Percentiles rank a stretch among this genome's conserved stretches.
Evolutionary conservation across 495 filamentous ascomycete genomes (phyloP).

Genomic region (Hypoxylon intermedium): DNA sequence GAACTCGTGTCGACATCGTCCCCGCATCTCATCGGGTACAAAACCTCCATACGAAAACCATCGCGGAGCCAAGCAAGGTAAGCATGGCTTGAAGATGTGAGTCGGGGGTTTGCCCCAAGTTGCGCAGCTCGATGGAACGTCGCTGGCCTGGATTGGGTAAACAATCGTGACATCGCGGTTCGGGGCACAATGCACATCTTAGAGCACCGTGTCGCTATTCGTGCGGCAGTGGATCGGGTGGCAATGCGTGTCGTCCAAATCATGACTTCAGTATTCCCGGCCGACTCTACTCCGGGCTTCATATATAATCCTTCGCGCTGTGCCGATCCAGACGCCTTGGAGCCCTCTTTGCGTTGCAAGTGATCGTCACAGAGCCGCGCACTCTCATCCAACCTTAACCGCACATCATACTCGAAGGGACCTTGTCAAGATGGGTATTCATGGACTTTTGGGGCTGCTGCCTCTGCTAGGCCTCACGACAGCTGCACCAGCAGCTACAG

Average conservation of each 20-base stretch:
- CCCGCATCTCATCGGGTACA: not conserved
- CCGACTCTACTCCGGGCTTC: too few relatives aligned
- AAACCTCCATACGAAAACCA: not conserved
- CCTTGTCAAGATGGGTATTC: constrained; percentile 10
- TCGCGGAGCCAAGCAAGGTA: constrained; percentile 8
- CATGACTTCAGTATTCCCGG: not conserved
- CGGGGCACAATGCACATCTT: constrained; percentile 16
- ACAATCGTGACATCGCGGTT: constrained; percentile 11
- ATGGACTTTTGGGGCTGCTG: constrained; percentile 8
- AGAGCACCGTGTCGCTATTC: not conserved
- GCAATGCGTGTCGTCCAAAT: not conserved
- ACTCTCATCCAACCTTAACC: not conserved
- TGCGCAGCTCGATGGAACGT: constrained; percentile 9
- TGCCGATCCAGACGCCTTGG: not conserved
- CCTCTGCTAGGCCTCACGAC: constrained; percentile 13
- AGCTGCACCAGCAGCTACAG: constrained; percentile 17
- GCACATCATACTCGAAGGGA: not conserved
- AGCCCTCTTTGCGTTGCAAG: not conserved
- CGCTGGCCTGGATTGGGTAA: constrained; percentile 2
- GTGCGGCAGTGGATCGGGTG: not conserved
- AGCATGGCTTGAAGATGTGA: constrained; percentile 11
- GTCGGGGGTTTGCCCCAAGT: not conserved
- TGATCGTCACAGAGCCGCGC: constrained; percentile 10
- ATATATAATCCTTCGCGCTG: constrained; percentile 7
- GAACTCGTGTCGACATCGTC: constrained; percentile 7